A percentile compares a stretch with the other conserved stretches of the same genome.
These are phyloP conservation scores for Phytophthora foliorum DNA, from an alignment of 352 stramenopile species.

Conservation along the genomic window DNA sequence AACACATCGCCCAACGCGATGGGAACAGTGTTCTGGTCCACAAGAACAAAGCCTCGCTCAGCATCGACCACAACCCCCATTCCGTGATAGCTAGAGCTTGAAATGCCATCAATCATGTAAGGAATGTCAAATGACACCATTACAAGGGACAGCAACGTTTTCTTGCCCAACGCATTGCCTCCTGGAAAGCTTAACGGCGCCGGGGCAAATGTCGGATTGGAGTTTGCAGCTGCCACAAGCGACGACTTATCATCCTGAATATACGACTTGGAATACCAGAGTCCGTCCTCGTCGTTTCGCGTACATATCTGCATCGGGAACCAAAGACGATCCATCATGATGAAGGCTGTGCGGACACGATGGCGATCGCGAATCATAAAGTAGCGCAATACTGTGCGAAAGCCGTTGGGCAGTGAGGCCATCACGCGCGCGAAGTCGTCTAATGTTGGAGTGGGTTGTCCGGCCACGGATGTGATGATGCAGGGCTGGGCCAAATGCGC, in stretches of 20 bases:
- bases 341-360: slow-evolving; percentile 85
- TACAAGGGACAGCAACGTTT: slow-evolving; percentile 83
- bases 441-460: slow-evolving; percentile 81
- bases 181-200: slow-evolving; percentile 78
- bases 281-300: slow-evolving; percentile 75
- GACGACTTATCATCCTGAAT: slow-evolving; percentile 32
- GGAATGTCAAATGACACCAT: slow-evolving; percentile 94
- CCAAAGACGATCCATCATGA: slow-evolving; percentile 92
- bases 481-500: slow-evolving; percentile 85
- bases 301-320: slow-evolving; percentile 88
- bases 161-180: slow-evolving; percentile 71
- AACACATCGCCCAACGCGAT: slow-evolving; percentile 89
- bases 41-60: slow-evolving; percentile 87
- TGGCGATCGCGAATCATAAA: slow-evolving; percentile 90
- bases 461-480: slow-evolving; percentile 90
- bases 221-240: slow-evolving; percentile 34
- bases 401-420: slow-evolving; percentile 76
- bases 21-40: slow-evolving; percentile 94
- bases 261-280: slow-evolving; percentile 70
- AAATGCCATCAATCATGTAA: slow-evolving; percentile 94
- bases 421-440: slow-evolving; percentile 87
- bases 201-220: slow-evolving; percentile 63
- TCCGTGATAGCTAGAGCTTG: slow-evolving; percentile 89
- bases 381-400: slow-evolving; percentile 86
- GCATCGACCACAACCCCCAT: slow-evolving; percentile 92